Conservation (phyloP, 495 filamentous ascomycete species). For the Parathielavia hyrcaniae region DNA sequence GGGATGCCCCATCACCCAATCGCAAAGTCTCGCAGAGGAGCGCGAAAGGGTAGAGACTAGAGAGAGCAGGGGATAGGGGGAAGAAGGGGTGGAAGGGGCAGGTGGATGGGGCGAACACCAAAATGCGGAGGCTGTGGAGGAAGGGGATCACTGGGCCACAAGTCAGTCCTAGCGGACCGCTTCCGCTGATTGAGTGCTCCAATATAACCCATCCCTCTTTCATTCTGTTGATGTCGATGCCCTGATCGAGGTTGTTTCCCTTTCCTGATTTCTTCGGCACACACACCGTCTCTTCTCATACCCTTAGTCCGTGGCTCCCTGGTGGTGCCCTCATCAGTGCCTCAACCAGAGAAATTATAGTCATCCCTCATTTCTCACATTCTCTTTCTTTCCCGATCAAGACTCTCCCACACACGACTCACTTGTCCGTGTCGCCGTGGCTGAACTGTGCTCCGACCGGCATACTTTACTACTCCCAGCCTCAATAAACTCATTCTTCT, state of each 20-base stretch:
- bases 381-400: neutral
- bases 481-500: neutral
- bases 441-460: neutral
- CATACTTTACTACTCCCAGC: neutral
- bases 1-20: neutral
- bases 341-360: conserved; percentile 1
- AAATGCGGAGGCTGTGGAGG: conserved; percentile 3
- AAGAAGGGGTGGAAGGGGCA: neutral
- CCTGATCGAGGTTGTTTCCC: conserved; percentile 6
- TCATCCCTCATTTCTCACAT: neutral
- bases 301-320: conserved; percentile 10
- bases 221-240: conserved; percentile 1
- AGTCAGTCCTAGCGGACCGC: neutral
- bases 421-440: neutral
- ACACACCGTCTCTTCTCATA: conserved; percentile 6
- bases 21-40: conserved; percentile 19
- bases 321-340: conserved; percentile 8
- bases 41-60: too few species aligned
- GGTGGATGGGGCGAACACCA: neutral
- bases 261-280: conserved; percentile 11
- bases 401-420: neutral
- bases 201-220: conserved; percentile 6
- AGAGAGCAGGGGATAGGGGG: conserved; percentile 4
- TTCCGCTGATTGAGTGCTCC: neutral
- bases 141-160: neutral